A percentile compares a stretch with the other conserved stretches of the same genome.
phyloP scores from a whole-genome alignment of 116 monocot species.

The Zostera marina region DNA sequence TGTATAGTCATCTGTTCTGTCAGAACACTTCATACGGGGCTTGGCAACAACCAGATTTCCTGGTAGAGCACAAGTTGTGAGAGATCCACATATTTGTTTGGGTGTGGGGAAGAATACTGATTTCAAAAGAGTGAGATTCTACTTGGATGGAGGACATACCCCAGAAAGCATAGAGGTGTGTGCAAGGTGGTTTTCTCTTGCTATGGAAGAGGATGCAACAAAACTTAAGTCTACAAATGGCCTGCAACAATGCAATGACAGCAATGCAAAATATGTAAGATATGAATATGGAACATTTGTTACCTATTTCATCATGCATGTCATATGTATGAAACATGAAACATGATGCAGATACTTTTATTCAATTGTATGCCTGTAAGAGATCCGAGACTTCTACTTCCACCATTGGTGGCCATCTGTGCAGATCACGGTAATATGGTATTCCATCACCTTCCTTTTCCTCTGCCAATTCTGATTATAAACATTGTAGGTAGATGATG shows the following conservation, averaged over 20 bases:
- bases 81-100: constrained; percentile 15
- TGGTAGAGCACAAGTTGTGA: constrained; percentile 63
- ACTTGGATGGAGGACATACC: constrained; percentile 88
- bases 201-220: constrained; percentile 10
- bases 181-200: constrained; percentile 66
- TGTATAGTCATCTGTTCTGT: constrained; percentile 16
- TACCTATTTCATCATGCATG: not conserved
- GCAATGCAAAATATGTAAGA: constrained; percentile 20
- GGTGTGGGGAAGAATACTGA: constrained; percentile 7
- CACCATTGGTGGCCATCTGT: constrained; percentile 48
- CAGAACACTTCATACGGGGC: constrained; percentile 46
- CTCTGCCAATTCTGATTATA: not conserved
- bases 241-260: too few relatives aligned
- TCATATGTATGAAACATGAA: constrained; percentile 2
- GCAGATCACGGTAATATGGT: constrained; percentile 38
- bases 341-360: constrained; percentile 55
- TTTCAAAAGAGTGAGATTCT: constrained; percentile 50
- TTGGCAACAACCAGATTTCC: constrained; percentile 36
- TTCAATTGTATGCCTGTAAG: constrained; percentile 97
- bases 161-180: constrained; percentile 87
- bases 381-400: constrained; percentile 78
- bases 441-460: too few relatives aligned
- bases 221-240: not conserved
- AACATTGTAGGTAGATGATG: too few relatives aligned
- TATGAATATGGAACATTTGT: not conserved